Evolutionary conservation across 768 basidiomycete species (phyloP), one percentile per base, ranked within the genome.

Genomic region (Agrocybe praecox): DNA sequence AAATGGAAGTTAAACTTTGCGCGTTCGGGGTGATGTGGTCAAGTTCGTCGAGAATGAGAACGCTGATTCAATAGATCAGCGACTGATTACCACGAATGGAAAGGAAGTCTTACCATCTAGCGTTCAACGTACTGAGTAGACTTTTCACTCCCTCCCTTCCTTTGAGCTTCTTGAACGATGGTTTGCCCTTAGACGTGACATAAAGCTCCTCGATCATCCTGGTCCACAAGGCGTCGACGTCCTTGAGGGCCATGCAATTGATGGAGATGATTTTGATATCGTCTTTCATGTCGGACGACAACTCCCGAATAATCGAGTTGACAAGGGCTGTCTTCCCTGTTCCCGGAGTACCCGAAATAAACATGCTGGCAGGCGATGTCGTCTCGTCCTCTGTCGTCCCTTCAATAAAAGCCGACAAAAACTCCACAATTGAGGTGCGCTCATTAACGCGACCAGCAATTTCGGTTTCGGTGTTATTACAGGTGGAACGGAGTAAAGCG

Each of bases 331-430:
- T 96, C 75, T 96, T 96, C 18, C 94, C 94, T 2, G 93, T 94
- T 1, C 96, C 96, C 3, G 95, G 94, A 1, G 93, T 85, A 9
- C 96, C 96, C 9, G 95, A 96, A 51, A 98, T 87, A 70, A 96
- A 98, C 56, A 96, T 77, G 43, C 83, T 80, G 10, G 83, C 76
- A 23, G 72, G 66, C 21, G 58, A 52, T 4, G 63, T 64, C 18
- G 65, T 65, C 45, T 67, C 64, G 45, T 48, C 51, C 53, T 60
- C 65, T 10, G 67, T 53, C 40, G 69, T 55, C 18, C 65, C 72
- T 24, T 72, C 68, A 21, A 84, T 66, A 66, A 89, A 88, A 5
- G 80, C 74, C 19, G 73, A 65, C 62, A 93, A 67, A 72, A 93
- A 94, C 11, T 76, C 68, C 18, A 74, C 69, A 65, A 94, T 85